A percentile compares a stretch with the other conserved stretches of the same genome.
These are phyloP conservation scores for Trichosporon ovoides DNA, from an alignment of 1,284 basidiomycete species.

Conservation along the genomic window DNA sequence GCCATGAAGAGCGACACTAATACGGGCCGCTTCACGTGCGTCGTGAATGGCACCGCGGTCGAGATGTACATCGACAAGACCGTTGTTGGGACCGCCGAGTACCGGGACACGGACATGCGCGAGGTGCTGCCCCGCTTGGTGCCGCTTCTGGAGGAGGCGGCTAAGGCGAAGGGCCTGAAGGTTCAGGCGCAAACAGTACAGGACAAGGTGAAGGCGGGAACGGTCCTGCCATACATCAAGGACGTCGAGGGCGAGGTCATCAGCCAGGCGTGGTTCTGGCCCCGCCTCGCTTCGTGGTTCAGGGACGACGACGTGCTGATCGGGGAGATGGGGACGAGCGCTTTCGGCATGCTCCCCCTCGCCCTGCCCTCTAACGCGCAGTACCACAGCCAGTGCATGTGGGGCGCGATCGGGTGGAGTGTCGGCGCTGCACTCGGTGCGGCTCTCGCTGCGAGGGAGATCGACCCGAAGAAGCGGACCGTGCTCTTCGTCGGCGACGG, in stretches of 20 bases:
- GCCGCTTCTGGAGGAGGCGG: slow-evolving; percentile 34
- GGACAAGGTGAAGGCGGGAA: slow-evolving; percentile 29
- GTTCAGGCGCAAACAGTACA: slow-evolving; percentile 18
- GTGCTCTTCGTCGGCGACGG: slow-evolving; percentile 75
- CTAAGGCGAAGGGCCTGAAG: slow-evolving; percentile 23
- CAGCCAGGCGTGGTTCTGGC: slow-evolving; percentile 81
- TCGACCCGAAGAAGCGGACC: slow-evolving; percentile 57
- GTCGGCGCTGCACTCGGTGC: slow-evolving; percentile 55
- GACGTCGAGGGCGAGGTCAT: slow-evolving; percentile 47
- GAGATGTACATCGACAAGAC: slow-evolving; percentile 80
- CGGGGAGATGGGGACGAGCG: slow-evolving; percentile 65
- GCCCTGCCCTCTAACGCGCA: slow-evolving; percentile 56
- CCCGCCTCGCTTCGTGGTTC: slow-evolving; percentile 73
- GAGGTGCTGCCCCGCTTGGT: slow-evolving; percentile 49
- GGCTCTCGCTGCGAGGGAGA: slow-evolving; percentile 65
- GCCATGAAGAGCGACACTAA: slow-evolving; percentile 83
- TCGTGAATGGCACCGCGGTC: slow-evolving; percentile 54
- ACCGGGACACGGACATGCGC: slow-evolving; percentile 50
- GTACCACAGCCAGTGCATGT: slow-evolving; percentile 61
- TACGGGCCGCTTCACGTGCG: slow-evolving; percentile 52
- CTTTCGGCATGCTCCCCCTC: slow-evolving; percentile 71
- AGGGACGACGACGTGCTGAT: slow-evolving; percentile 56
- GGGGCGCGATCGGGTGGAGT: slow-evolving; percentile 43
- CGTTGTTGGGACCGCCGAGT: slow-evolving; percentile 54
- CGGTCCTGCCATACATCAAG: slow-evolving; percentile 25